These are phyloP conservation scores for Thelonectria discophora DNA, from an alignment of 2,329 filamentous ascomycete genomes.

Conservation along the genomic window DNA sequence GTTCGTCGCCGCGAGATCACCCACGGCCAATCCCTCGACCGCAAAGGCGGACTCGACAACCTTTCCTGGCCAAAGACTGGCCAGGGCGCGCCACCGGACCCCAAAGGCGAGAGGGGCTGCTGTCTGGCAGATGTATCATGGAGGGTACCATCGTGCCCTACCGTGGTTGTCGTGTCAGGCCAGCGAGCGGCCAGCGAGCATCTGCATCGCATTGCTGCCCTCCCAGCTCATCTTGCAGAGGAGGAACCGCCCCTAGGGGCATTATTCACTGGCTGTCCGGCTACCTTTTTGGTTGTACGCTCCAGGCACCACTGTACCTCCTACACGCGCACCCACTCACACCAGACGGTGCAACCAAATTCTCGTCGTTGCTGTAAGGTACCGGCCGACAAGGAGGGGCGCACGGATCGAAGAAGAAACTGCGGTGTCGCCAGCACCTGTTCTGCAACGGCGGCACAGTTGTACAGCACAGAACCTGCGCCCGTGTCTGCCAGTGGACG, in stretches of 20 bases:
- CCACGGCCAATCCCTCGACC: conserved; percentile 10
- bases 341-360: conserved; percentile 34
- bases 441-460: conserved; percentile 32
- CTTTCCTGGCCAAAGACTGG: conserved; percentile 11
- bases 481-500: conserved; percentile 28
- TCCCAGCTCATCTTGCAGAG: conserved; percentile 21
- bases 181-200: conserved; percentile 27
- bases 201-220: conserved; percentile 29
- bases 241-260: conserved; percentile 5
- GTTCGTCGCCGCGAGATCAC: conserved; percentile 16
- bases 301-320: conserved; percentile 7
- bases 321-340: conserved; percentile 5
- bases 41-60: conserved; percentile 10
- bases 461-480: conserved; percentile 18
- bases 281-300: conserved; percentile 14
- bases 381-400: conserved; percentile 16
- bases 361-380: conserved; percentile 15
- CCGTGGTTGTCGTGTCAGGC: conserved; percentile 24
- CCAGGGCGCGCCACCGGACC: conserved; percentile 5
- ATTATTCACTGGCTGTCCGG: conserved; percentile 11
- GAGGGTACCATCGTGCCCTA: conserved; percentile 23
- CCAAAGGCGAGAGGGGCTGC: neutral
- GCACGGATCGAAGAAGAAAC: conserved; percentile 30
- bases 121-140: conserved; percentile 11
- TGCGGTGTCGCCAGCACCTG: conserved; percentile 28